Evolutionary conservation across 495 filamentous ascomycete genomes (phyloP).

Genomic region (Penicillium malachiteum): DNA sequence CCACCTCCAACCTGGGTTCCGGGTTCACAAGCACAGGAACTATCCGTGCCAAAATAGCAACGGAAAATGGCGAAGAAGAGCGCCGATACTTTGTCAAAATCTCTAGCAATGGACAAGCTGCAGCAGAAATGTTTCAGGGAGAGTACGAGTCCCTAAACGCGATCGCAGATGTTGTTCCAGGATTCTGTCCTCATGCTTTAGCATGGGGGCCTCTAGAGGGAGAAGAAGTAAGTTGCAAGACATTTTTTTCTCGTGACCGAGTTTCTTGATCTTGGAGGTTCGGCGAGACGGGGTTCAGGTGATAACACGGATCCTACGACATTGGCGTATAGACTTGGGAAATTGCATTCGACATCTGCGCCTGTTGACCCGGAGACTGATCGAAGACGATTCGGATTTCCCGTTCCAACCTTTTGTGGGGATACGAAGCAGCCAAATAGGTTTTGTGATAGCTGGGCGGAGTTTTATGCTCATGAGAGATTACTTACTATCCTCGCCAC

Average conservation of each 20-base stretch:
- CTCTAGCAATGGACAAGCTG: constrained; percentile 54
- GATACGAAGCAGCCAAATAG: constrained; percentile 76
- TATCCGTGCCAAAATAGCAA: constrained; percentile 52
- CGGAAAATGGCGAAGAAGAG: constrained; percentile 44
- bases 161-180: constrained; percentile 67
- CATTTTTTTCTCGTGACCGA: constrained; percentile 76
- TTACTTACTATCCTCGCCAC: constrained; percentile 60
- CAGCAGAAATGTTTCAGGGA: constrained; percentile 78
- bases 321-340: constrained; percentile 73
- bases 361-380: constrained; percentile 54
- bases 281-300: constrained; percentile 24
- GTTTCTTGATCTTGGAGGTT: constrained; percentile 64
- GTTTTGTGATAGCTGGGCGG: constrained; percentile 68
- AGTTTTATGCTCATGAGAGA: constrained; percentile 77
- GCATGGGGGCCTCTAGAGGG: constrained; percentile 63
- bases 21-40: constrained; percentile 75
- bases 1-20: constrained; percentile 63
- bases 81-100: constrained; percentile 81
- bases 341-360: constrained; percentile 74
- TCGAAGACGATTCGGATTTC: constrained; percentile 72
- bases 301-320: constrained; percentile 29
- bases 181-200: constrained; percentile 70
- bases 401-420: constrained; percentile 81
- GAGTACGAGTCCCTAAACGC: constrained; percentile 84
- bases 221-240: constrained; percentile 31